A percentile compares a stretch with the other conserved stretches of the same genome.
Evolutionary conservation across 257 asterid species (phyloP).

Genomic region (Verbascum thapsus): DNA sequence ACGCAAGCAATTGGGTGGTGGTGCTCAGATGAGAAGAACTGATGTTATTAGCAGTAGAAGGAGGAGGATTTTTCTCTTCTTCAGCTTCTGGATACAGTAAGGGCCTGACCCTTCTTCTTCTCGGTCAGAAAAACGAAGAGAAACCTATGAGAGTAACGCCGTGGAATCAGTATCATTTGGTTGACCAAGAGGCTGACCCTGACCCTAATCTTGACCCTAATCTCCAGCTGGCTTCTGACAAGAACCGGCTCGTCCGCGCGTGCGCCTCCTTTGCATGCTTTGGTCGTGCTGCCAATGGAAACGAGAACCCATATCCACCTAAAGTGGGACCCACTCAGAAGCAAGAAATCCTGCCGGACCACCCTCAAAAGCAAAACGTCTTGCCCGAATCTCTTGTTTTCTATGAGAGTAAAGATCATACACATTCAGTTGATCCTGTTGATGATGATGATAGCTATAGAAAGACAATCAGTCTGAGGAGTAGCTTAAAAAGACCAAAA

Average conservation of each 20-base stretch:
- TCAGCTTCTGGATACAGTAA: constrained; percentile 97
- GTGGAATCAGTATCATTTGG: constrained; percentile 98
- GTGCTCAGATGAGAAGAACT: constrained; percentile 72
- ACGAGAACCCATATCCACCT: constrained; percentile 64
- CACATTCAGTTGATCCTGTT: constrained; percentile 36
- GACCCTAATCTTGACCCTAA: constrained; percentile 74
- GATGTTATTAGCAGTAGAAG: constrained; percentile 98
- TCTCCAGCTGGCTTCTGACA: constrained; percentile 93
- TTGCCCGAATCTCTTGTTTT: constrained; percentile 15
- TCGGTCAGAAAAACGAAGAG: constrained; percentile 86
- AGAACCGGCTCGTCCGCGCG: constrained; percentile 66
- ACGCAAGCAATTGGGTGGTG: background rate
- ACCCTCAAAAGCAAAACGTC: background rate
- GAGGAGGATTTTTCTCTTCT: constrained; percentile 99
- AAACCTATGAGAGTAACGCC: constrained; percentile 98
- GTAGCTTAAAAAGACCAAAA: constrained; percentile 74
- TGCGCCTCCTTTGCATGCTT: constrained; percentile 88
- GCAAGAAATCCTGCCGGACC: constrained; percentile 48
- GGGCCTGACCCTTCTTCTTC: constrained; percentile 87
- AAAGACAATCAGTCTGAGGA: constrained; percentile 51
- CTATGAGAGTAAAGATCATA: constrained; percentile 45
- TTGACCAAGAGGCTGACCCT: constrained; percentile 81
- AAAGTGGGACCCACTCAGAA: constrained; percentile 75
- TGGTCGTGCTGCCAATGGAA: constrained; percentile 76
- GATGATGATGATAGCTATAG: constrained; percentile 38